phyloP scores from a whole-genome alignment of 2,329 filamentous ascomycete species.

The Trichoderma atrobrunneum region DNA sequence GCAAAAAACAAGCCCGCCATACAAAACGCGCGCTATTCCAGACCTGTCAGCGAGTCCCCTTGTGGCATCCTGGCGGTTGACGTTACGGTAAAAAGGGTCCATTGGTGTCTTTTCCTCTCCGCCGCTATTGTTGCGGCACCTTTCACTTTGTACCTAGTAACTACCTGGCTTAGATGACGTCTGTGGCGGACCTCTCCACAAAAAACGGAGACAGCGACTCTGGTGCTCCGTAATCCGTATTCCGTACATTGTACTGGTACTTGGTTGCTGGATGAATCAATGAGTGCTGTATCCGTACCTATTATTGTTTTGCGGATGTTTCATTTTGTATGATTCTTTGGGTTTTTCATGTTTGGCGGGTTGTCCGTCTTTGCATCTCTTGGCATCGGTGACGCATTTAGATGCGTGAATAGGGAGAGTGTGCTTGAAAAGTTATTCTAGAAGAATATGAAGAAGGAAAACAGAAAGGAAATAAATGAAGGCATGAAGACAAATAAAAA shows the following conservation, averaged over 20 bases:
- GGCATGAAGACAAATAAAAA: neutral
- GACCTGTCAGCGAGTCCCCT: neutral
- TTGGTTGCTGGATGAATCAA: neutral
- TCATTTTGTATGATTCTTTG: neutral
- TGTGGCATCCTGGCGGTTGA: neutral
- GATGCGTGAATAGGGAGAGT: neutral
- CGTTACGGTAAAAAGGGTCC: neutral
- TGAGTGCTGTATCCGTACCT: neutral
- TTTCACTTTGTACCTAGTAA: neutral
- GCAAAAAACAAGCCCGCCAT: neutral
- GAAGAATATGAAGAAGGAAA: neutral
- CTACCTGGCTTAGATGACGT: neutral
- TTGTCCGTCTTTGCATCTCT: neutral
- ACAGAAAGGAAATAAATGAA: neutral
- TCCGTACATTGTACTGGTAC: neutral
- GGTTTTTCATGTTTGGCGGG: neutral
- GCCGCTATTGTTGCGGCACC: neutral
- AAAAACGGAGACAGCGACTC: neutral
- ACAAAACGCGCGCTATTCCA: neutral
- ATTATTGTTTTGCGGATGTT: neutral
- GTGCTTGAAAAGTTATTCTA: neutral
- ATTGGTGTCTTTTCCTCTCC: neutral
- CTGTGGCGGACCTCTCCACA: neutral
- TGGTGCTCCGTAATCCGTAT: neutral
- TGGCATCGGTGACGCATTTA: neutral